A percentile compares a stretch with the other conserved stretches of the same genome.
Evolutionary conservation across 78 protist species (phyloP).

Genomic region (Pigoraptor vietnamica): DNA sequence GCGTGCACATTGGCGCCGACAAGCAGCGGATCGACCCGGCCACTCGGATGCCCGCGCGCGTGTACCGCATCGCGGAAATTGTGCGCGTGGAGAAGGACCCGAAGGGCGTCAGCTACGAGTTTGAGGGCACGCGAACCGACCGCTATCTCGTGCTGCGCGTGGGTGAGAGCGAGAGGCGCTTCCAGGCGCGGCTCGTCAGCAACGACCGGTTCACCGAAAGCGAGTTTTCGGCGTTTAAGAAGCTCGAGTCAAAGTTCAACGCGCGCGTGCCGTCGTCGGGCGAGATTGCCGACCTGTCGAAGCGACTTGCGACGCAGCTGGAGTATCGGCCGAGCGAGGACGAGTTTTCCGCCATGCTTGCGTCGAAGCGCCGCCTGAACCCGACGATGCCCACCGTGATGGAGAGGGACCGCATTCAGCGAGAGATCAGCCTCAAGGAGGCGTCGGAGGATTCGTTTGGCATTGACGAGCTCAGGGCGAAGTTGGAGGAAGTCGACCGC

Average conservation of each 20-base stretch:
- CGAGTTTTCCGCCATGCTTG: neutral
- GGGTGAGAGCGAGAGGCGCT: neutral
- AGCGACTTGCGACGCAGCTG: neutral
- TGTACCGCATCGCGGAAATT: neutral
- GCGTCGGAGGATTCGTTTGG: neutral
- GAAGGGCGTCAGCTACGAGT: neutral
- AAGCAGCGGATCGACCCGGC: neutral
- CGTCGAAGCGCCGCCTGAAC: neutral
- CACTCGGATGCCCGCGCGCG: neutral
- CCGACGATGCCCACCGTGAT: neutral
- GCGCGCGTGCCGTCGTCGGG: neutral
- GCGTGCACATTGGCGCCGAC: neutral
- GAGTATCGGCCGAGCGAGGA: neutral
- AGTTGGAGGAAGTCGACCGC: neutral
- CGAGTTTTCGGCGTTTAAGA: neutral
- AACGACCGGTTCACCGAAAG: neutral
- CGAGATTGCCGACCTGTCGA: neutral
- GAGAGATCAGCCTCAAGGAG: neutral
- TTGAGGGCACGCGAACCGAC: neutral
- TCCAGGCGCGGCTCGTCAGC: neutral
- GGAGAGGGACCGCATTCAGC: neutral
- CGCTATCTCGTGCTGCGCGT: neutral
- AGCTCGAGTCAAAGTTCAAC: neutral
- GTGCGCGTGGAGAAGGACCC: neutral
- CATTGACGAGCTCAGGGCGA: neutral